Evolutionary conservation across 768 basidiomycete genomes (phyloP), one percentile per base, ranked within the genome.

Genomic region (Pisolithus sp.): DNA sequence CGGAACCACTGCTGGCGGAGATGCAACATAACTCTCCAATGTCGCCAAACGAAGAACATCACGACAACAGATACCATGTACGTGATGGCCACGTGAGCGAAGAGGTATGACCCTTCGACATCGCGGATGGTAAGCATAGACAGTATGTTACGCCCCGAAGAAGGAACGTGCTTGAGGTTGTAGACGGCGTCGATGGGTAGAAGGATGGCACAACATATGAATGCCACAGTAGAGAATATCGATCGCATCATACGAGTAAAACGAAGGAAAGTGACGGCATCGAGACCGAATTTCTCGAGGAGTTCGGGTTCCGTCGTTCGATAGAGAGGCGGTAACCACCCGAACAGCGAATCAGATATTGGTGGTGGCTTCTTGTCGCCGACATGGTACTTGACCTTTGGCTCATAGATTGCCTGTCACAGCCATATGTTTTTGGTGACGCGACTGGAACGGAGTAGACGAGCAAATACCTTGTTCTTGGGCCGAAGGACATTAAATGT

Each of bases 241-340:
- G 74, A 76, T 18, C 92, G 85, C 63, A 86, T 77, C 70, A 99
- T 80, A 49, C 93, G 85, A 23, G 88, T 79, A 68, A 98, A 97
- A 24, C 95, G 86, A 21, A 99, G 80, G 68, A 87, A 99, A 21
- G 87, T 80, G 45, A 93, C 90, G 0, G 94, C 95, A 62, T 99
- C 96, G 9, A 96, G 82, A 24, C 95, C 95, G 67, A 90, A 73
- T 66, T 88, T 89, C 59, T 89, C 84, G 26, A 95, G 73, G 31
- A 96, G 81, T 55, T 93, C 88, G n/a, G 89, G 83, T 64, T 97
- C 93, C 62, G 85, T 86, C 23, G 87, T 84, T 55, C 83, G 80
- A 34, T 91, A 62, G 38, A 97, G 79, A 1, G 93, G 93, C 7
- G 86, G 83, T 0, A 97, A 72, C 95, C 95, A 99, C 56, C 91